Evolutionary conservation across 352 stramenopile genomes (phyloP).

Genomic region (Ophiocytium majus): DNA sequence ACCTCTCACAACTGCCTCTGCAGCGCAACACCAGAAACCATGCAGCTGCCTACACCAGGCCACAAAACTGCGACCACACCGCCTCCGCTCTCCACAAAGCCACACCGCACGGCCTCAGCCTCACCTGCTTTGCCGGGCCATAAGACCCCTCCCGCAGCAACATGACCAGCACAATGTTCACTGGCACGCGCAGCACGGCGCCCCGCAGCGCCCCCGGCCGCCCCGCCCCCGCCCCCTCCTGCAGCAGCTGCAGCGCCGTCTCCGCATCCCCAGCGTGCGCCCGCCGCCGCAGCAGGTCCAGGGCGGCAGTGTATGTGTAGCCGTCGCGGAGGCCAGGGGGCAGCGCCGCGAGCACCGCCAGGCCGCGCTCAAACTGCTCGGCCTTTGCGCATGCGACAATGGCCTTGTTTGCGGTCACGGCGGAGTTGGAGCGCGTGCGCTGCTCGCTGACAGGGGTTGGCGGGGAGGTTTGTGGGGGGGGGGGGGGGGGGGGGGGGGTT

Average conservation of each 20-base stretch:
- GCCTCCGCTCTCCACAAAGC: too few species aligned
- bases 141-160: not conserved
- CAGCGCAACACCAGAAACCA: too few species aligned
- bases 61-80: too few species aligned
- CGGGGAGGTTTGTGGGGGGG: not conserved
- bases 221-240: not conserved
- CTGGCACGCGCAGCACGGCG: not conserved
- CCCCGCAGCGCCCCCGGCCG: not conserved
- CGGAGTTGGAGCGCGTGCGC: not conserved
- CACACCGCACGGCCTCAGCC: too few species aligned
- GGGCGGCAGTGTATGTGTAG: conserved; percentile 4
- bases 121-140: not conserved
- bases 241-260: not conserved
- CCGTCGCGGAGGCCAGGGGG: not conserved
- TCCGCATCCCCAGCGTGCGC: not conserved
- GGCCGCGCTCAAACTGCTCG: not conserved
- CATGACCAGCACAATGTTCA: conserved; percentile 9
- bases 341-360: conserved; percentile 4
- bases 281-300: not conserved
- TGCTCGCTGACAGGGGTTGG: not conserved
- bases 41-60: too few species aligned
- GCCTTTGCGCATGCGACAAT: conserved; percentile 2
- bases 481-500: not conserved
- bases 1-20: too few species aligned
- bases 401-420: conserved; percentile 9